Evolutionary conservation across 306 rosid species (phyloP), one percentile per base, ranked within the genome.

Genomic region (Cercis canadensis): DNA sequence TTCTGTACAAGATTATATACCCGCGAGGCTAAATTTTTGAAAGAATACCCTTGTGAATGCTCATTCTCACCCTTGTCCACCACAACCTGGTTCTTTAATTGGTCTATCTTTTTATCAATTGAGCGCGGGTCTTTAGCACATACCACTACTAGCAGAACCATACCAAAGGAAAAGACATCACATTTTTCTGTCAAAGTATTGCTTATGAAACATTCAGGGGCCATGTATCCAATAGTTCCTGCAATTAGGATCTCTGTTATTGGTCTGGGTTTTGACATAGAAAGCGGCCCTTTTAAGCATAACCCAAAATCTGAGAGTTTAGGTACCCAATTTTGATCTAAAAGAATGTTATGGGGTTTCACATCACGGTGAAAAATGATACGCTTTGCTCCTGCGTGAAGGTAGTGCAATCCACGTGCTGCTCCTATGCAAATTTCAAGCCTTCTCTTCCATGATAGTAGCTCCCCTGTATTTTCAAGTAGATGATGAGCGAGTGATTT

Each of bases 181-280:
- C 21, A 57, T 8, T 33, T 32, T 2, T 57, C 43, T 0, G 64
- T 5, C 11, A 57, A 8, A 11, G 0, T 8, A n/a, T 10, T 9
- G 7, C 0, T 4, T 0, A 0, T 0, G n/a, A n/a, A n/a, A 18
- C 33, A n/a, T 1, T 57, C 45, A 1, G 29, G 44, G 18, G 11
- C 24, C 0, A 3, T 4, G 13, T 33, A 31, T n/a, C 18, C 24
- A 0, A 0, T 0, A 2, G 64, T 33, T 5, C 45, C 44, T 5
- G 9, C 0, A 5, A 7, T 1, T 8, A 0, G 0, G 3, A 2
- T 1, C 0, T 0, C 0, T 9, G 7, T 5, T 7, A 6, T 4
- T 15, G 6, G 8, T 18, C 0, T 37, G 3, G 8, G 8, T 0
- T 57, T 57, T 2, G 64, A 34, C 64, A 14, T 11, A 32, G 18